Base-by-base conservation (phyloP, 2,329 filamentous ascomycete genomes). In the Sclerotinia spermophila region DNA sequence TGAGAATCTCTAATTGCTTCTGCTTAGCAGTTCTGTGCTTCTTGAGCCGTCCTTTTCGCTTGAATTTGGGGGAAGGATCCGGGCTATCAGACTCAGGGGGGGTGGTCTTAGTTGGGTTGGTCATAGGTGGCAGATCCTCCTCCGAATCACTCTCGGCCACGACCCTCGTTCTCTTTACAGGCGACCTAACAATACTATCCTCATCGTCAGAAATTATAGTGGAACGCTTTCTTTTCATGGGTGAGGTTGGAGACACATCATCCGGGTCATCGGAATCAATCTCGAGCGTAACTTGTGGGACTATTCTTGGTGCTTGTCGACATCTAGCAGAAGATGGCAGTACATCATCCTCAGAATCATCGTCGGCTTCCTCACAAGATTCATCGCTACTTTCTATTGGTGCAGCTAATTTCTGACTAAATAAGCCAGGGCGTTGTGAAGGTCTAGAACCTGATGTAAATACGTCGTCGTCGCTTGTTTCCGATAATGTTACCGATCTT, bases 1-100 rank as follows among this genome's bases (percentile, higher is more conserved):
- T 80, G 24, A 83, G 74, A 5, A 83, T 75, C 71, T 83, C 82
- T 72, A 82, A 75, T 24, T 77, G 78, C 76, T 83, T 83, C 68
- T 83, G 78, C 69, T 81, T 82, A 19, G 78, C 78, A 1, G 80
- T 80, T 5, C 81, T 79, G 70, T 81, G 77, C n/a, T 65, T 71
- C 45, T 67, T 74, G 24, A 62, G 72, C 7, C 35, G 69, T 27
- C 40, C 38, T 56, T 60, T 75, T 38, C 73, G 66, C 44, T n/a
- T 53, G 35, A 21, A 21, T 45, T 55, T 59, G 42, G 38, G 27
- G 27, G 48, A 24, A 45, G 59, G 45, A 17, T 17, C 45, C 11
- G 68, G 48, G 13, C 45, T 76, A 73, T 56, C 77, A 71, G 30
- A 75, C 76, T 30, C 64, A 35, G 24, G 74, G 72, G 42, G 40